Conservation (phyloP, 345 rosid species). For the Populus deltoides region DNA sequence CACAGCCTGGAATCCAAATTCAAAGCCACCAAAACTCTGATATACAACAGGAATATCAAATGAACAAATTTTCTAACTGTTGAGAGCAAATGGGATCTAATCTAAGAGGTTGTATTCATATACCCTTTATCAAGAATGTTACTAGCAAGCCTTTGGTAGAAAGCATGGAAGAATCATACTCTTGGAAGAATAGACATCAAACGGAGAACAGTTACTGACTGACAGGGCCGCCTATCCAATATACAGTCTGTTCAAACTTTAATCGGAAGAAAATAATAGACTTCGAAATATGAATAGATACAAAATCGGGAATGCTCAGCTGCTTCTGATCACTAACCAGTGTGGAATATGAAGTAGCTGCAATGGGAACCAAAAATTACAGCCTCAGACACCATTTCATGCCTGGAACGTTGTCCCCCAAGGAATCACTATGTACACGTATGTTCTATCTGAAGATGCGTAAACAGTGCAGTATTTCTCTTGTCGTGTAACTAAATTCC, state of each 20-base stretch:
- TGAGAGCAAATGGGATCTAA: background rate
- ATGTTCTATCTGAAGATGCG: constrained; percentile 20
- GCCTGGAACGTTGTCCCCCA: constrained; percentile 11
- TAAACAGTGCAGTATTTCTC: constrained; percentile 11
- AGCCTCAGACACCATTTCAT: background rate
- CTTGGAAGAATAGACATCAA: constrained; percentile 11
- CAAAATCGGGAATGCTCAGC: constrained; percentile 5
- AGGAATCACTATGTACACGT: constrained; percentile 44
- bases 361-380: background rate
- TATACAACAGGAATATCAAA: background rate
- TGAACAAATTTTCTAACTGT: constrained; percentile 9
- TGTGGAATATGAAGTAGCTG: background rate
- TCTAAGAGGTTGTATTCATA: background rate
- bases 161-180: constrained; percentile 7
- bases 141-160: background rate
- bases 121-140: background rate
- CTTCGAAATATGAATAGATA: background rate
- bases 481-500: constrained; percentile 17
- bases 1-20: background rate
- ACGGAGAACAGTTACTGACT: constrained; percentile 1
- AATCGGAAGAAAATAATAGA: background rate
- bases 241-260: background rate
- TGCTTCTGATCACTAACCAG: constrained; percentile 1
- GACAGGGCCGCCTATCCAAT: background rate
- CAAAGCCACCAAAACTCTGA: constrained; percentile 1